Evolutionary conservation across 2,329 filamentous ascomycete genomes (phyloP).

Genomic region (Pyricularia grisea): DNA sequence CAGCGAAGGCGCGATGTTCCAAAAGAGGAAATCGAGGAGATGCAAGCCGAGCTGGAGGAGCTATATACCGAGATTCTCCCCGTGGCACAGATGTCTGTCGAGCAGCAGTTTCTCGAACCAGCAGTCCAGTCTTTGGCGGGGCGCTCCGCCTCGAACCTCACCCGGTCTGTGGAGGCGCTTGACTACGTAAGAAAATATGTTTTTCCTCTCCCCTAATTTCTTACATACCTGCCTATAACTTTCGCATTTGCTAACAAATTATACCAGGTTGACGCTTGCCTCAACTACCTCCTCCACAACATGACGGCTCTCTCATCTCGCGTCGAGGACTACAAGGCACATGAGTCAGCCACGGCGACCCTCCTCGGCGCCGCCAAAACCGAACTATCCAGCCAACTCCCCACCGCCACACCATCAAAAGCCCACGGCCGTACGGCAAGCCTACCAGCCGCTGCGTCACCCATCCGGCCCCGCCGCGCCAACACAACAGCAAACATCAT

Average conservation of each 20-base stretch:
- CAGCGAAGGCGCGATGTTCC: slow-evolving; percentile 14
- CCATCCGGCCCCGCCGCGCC: not conserved
- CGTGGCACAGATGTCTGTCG: slow-evolving; percentile 61
- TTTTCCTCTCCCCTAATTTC: not conserved
- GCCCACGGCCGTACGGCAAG: slow-evolving; percentile 16
- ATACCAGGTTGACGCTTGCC: slow-evolving; percentile 38
- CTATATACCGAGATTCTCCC: slow-evolving; percentile 60
- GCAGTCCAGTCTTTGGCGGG: slow-evolving; percentile 37
- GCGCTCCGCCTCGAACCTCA: slow-evolving; percentile 32
- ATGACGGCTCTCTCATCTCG: slow-evolving; percentile 30
- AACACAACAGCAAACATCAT: not conserved
- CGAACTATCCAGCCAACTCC: slow-evolving; percentile 27
- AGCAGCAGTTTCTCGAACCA: slow-evolving; percentile 57
- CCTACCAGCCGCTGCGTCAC: not conserved
- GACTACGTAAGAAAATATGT: slow-evolving; percentile 31
- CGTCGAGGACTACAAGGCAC: slow-evolving; percentile 34
- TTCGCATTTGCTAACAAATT: not conserved
- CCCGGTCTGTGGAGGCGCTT: slow-evolving; percentile 35
- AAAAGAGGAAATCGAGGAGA: slow-evolving; percentile 32
- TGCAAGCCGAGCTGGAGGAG: slow-evolving; percentile 59
- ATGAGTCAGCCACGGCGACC: slow-evolving; percentile 28
- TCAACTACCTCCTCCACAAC: slow-evolving; percentile 40
- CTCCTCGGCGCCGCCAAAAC: slow-evolving; percentile 32
- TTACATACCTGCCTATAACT: not conserved
- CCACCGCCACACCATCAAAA: slow-evolving; percentile 9